A percentile compares a stretch with the other conserved stretches of the same genome.
Conservation (phyloP, 495 filamentous ascomycete genomes). For the Podospora pseudoanserina region DNA sequence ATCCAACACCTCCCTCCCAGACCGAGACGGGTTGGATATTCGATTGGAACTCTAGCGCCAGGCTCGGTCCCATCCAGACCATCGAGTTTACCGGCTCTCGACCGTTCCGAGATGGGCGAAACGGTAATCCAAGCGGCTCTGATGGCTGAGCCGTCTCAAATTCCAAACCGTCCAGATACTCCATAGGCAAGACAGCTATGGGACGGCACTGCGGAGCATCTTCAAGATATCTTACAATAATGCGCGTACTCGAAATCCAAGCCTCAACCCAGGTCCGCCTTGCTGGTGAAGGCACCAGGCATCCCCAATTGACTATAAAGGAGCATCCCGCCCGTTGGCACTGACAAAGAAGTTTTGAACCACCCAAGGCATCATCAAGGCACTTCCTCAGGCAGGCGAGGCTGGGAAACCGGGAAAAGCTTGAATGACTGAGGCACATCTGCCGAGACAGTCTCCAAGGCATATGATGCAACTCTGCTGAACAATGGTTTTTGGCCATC, state of each 20-base stretch:
- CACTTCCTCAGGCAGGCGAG: background rate
- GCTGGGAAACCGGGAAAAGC: background rate
- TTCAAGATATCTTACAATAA: background rate
- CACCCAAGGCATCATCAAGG: background rate
- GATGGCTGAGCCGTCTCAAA: constrained; percentile 11
- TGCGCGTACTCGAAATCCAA: background rate
- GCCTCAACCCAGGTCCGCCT: background rate
- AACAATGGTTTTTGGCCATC: background rate
- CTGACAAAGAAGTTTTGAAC: background rate
- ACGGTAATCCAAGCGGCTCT: constrained; percentile 4
- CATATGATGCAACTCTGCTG: constrained; percentile 1
- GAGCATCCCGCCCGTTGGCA: background rate
- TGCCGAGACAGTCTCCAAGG: background rate
- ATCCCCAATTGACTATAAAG: background rate
- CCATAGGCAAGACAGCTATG: background rate
- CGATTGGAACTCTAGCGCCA: background rate
- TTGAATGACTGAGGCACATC: background rate
- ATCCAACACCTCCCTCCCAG: background rate
- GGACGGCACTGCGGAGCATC: background rate
- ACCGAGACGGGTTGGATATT: background rate
- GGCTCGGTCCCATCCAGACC: background rate
- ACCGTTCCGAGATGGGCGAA: constrained; percentile 5
- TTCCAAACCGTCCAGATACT: background rate
- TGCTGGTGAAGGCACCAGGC: background rate
- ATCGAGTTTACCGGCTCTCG: background rate